Evolutionary conservation across 495 filamentous ascomycete species (phyloP).

Genomic region (Umbilicaria muhlenbergii): DNA sequence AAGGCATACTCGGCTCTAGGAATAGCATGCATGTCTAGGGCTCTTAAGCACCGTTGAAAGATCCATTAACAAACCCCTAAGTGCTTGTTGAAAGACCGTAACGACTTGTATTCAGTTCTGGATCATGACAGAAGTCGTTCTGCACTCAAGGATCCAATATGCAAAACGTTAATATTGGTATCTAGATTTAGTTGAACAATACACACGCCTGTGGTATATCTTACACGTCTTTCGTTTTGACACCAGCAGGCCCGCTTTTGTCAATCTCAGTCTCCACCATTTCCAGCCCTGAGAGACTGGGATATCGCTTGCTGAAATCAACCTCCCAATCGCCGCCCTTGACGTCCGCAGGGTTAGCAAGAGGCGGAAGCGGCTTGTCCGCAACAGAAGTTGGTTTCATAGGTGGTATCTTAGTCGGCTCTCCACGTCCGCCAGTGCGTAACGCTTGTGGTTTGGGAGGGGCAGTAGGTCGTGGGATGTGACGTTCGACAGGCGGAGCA

Average conservation of each 20-base stretch:
- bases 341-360: not conserved
- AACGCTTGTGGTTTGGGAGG: slow-evolving; percentile 15
- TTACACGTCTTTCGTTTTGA: not conserved
- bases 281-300: slow-evolving; percentile 64
- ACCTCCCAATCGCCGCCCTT: slow-evolving; percentile 45
- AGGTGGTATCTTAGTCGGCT: slow-evolving; percentile 3
- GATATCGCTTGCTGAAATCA: slow-evolving; percentile 70
- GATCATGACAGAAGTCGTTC: not conserved
- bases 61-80: too few species aligned
- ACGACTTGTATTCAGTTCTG: not conserved
- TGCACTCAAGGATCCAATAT: too few species aligned
- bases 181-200: too few species aligned
- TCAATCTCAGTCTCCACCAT: slow-evolving; percentile 64
- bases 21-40: too few species aligned
- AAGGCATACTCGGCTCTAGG: too few species aligned
- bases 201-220: not conserved
- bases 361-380: not conserved
- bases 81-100: too few species aligned
- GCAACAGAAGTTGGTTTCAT: slow-evolving; percentile 6
- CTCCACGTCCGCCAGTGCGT: slow-evolving; percentile 7
- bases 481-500: not conserved
- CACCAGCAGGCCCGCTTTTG: not conserved
- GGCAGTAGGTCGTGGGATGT: not conserved
- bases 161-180: too few species aligned
- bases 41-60: not conserved